phyloP scores from a whole-genome alignment of 257 asterid genomes.

The Nicotiana obtusifolia region DNA sequence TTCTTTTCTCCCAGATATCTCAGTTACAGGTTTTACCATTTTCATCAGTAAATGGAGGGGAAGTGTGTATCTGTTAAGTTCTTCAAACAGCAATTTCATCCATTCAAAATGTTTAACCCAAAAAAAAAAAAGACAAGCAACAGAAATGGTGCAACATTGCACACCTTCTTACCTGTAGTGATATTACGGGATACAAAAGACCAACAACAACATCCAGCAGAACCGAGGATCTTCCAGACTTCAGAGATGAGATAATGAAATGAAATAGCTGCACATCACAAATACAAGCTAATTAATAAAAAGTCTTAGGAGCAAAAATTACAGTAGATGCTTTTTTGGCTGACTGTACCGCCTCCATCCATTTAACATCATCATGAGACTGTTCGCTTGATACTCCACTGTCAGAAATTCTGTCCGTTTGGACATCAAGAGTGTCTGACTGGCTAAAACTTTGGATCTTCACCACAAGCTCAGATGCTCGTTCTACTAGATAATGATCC shows the following conservation, averaged over 20 bases:
- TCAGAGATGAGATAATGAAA: slow-evolving; percentile 83
- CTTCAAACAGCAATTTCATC: background rate
- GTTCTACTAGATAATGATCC: slow-evolving; percentile 58
- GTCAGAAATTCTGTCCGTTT: slow-evolving; percentile 34
- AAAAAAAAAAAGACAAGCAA: background rate
- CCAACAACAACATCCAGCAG: slow-evolving; percentile 89
- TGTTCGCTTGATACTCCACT: slow-evolving; percentile 48
- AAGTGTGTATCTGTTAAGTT: background rate
- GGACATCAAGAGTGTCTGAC: slow-evolving; percentile 46
- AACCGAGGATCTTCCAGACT: slow-evolving; percentile 92
- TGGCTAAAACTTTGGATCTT: slow-evolving; percentile 60
- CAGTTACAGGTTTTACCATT: background rate
- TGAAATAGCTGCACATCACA: slow-evolving; percentile 64
- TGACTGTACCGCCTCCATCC: slow-evolving; percentile 97
- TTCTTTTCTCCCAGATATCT: background rate
- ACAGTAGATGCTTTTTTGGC: slow-evolving; percentile 12
- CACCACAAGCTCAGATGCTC: slow-evolving; percentile 63
- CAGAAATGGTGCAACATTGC: slow-evolving; percentile 6
- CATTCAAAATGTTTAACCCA: slow-evolving; percentile 3
- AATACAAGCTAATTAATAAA: slow-evolving; percentile 17
- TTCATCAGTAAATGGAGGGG: background rate
- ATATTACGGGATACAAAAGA: slow-evolving; percentile 80
- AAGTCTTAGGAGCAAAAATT: background rate
- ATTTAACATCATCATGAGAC: slow-evolving; percentile 75
- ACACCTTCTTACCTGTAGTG: slow-evolving; percentile 61